These are phyloP conservation scores for Myriosclerotinia duriaeana DNA, from an alignment of 2,329 filamentous ascomycete species.

Conservation along the genomic window DNA sequence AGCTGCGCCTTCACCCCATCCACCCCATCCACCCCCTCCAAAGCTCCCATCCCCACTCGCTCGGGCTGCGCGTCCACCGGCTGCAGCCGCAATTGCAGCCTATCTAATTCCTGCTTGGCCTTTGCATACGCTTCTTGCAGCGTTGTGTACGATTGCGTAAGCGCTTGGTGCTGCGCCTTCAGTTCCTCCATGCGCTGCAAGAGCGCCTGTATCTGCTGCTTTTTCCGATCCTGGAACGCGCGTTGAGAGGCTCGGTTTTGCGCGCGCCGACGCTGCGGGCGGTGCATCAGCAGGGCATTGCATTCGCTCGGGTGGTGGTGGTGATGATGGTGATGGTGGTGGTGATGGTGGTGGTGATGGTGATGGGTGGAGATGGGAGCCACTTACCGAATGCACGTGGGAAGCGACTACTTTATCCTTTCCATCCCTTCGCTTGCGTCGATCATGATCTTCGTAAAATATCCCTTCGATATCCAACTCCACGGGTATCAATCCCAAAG, in stretches of 20 bases:
- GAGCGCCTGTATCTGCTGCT: constrained; percentile 64
- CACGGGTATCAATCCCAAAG: constrained; percentile 39
- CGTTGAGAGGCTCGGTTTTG: constrained; percentile 62
- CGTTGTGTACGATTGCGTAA: constrained; percentile 54
- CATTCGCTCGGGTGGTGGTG: no score
- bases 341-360: no score
- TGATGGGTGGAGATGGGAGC: no score
- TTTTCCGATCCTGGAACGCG: constrained; percentile 61
- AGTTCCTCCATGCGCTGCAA: constrained; percentile 56
- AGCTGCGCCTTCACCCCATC: constrained; percentile 38
- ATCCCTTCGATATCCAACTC: constrained; percentile 41
- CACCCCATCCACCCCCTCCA: no score
- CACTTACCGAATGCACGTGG: constrained; percentile 40
- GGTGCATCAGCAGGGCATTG: no score
- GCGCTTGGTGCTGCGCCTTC: constrained; percentile 54
- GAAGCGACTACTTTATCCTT: constrained; percentile 39
- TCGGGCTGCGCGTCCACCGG: no score
- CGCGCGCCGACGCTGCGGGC: constrained; percentile 57
- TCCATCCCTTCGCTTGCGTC: constrained; percentile 37
- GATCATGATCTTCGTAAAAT: constrained; percentile 41
- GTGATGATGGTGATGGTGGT: no score
- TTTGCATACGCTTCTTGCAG: constrained; percentile 45
- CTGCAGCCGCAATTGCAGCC: no score
- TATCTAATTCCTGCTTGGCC: constrained; percentile 39
- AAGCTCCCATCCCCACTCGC: no score